phyloP scores from a whole-genome alignment of 805 yeast species.

The Nakazawaea populi region DNA sequence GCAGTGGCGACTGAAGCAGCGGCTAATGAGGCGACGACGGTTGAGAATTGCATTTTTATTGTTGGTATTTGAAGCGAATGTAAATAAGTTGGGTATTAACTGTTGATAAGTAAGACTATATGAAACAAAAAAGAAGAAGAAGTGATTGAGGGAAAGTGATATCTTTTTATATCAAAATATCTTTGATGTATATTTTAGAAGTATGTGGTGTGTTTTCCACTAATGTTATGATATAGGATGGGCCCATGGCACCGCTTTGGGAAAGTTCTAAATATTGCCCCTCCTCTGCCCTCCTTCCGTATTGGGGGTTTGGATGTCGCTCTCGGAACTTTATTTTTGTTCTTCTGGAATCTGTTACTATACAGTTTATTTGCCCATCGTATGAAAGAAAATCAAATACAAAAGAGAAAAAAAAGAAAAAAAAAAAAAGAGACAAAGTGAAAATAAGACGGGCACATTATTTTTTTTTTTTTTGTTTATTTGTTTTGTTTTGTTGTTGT shows the following conservation, averaged over 20 bases:
- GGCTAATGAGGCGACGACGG: slow-evolving; percentile 27
- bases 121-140: not conserved
- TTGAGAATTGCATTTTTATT: slow-evolving; percentile 33
- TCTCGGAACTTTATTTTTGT: not conserved
- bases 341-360: too few species aligned
- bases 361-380: too few species aligned
- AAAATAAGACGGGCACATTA: too few species aligned
- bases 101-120: not conserved
- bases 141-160: not conserved
- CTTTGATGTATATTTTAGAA: too few species aligned
- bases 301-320: not conserved
- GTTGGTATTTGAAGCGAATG: slow-evolving; percentile 12
- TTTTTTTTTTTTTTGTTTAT: too few species aligned
- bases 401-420: too few species aligned
- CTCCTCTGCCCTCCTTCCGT: too few species aligned
- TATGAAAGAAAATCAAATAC: too few species aligned
- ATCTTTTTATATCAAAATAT: too few species aligned
- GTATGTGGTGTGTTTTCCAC: not conserved
- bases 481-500: too few species aligned
- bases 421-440: too few species aligned
- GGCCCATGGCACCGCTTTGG: not conserved
- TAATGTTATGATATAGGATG: too few species aligned
- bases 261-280: not conserved
- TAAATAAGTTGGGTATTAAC: slow-evolving; percentile 11
- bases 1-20: slow-evolving; percentile 14